Conservation (phyloP, 805 yeast species). For the Kazachstania africana region DNA sequence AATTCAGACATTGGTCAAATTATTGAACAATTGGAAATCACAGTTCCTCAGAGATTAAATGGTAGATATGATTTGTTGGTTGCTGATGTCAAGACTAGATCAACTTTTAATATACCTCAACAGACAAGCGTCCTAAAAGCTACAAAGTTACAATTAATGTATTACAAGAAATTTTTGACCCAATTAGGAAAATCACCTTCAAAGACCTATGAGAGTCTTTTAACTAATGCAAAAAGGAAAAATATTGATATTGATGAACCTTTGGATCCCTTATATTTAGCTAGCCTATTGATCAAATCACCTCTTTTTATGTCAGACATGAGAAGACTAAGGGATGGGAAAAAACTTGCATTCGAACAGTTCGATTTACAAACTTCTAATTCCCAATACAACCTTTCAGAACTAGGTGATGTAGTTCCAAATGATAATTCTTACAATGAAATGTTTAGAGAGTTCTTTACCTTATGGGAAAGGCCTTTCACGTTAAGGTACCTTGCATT, state of each 20-base stretch:
- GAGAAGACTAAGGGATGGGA: conserved; percentile 35
- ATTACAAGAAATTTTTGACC: conserved; percentile 42
- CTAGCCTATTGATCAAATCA: conserved; percentile 30
- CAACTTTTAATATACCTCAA: conserved; percentile 31
- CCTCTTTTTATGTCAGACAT: conserved; percentile 35
- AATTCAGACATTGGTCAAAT: background rate
- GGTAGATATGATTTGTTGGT: conserved; percentile 22
- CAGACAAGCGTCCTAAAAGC: conserved; percentile 38
- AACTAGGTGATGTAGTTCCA: background rate
- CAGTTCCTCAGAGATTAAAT: background rate
- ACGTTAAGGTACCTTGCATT: conserved; percentile 48
- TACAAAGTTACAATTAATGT: conserved; percentile 48
- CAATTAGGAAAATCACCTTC: conserved; percentile 21
- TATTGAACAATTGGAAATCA: background rate
- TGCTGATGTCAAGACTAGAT: conserved; percentile 55
- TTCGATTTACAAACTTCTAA: conserved; percentile 24
- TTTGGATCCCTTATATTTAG: conserved; percentile 30
- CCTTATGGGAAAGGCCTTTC: conserved; percentile 40
- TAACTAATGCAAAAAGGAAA: conserved; percentile 37
- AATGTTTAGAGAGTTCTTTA: conserved; percentile 24
- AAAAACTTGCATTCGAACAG: conserved; percentile 29
- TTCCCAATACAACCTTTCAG: conserved; percentile 1
- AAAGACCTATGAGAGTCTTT: conserved; percentile 31
- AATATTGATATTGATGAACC: conserved; percentile 38
- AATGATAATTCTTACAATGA: conserved; percentile 1